phyloP scores from a whole-genome alignment of 1,284 basidiomycete genomes.

The Trichosporon sp. region DNA sequence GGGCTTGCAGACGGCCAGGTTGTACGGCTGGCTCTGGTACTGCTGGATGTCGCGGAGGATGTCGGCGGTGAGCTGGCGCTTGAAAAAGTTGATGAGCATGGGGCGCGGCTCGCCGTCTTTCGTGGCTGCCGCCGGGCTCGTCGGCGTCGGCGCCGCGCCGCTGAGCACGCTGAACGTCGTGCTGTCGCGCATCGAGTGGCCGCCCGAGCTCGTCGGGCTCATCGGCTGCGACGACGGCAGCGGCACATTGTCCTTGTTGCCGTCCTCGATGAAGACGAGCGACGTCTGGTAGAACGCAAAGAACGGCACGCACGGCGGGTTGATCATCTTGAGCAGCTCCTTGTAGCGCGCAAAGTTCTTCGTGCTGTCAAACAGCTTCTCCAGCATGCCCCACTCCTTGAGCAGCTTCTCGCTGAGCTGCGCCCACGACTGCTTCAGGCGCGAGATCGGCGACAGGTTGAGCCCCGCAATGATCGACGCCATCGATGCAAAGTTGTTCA shows the following conservation, averaged over 20 bases:
- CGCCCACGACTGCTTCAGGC: conserved; percentile 84
- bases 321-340: conserved; percentile 73
- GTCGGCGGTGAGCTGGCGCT: conserved; percentile 87
- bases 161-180: conserved; percentile 7
- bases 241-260: conserved; percentile 77
- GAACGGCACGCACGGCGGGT: conserved; percentile 95
- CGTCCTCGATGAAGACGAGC: conserved; percentile 95
- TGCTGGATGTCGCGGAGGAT: conserved; percentile 94
- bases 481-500: conserved; percentile 98
- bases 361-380: conserved; percentile 77
- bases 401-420: conserved; percentile 49
- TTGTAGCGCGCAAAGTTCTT: conserved; percentile 94
- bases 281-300: conserved; percentile 95
- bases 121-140: not conserved
- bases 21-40: conserved; percentile 88
- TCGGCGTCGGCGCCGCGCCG: not conserved
- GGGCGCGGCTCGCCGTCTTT: not conserved
- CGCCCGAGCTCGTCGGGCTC: not conserved
- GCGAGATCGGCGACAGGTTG: conserved; percentile 85
- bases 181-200: not conserved
- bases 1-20: conserved; percentile 65
- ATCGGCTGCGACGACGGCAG: conserved; percentile 40
- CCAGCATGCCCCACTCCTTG: conserved; percentile 59
- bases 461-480: conserved; percentile 92
- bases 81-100: conserved; percentile 85